Conservation (phyloP, 169 alveolate species). For the Plasmodium ovale region DNA sequence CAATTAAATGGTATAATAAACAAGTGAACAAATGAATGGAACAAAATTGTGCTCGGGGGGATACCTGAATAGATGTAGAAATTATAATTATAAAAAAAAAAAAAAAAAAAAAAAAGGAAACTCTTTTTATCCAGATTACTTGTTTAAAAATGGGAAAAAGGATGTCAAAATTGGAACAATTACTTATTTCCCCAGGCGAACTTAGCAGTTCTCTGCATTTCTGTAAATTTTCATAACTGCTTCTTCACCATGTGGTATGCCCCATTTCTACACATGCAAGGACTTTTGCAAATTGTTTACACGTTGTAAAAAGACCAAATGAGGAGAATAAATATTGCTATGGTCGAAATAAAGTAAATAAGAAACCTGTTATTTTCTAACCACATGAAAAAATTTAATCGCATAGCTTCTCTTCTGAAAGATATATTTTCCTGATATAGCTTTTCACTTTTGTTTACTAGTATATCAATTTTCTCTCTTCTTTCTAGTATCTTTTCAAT, state of each 20-base stretch:
- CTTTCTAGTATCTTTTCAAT: constrained; percentile 73
- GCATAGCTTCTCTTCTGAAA: constrained; percentile 69
- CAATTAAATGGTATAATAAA: constrained; percentile 1
- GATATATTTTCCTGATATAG: constrained; percentile 59
- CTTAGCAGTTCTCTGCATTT: no score
- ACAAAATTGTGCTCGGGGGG: constrained; percentile 3
- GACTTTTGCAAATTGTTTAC: no score
- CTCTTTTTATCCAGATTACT: no score
- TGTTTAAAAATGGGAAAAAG: no score
- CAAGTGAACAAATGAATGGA: constrained; percentile 17
- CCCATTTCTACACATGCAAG: no score
- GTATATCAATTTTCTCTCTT: constrained; percentile 66
- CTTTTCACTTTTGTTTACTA: constrained; percentile 72
- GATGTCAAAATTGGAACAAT: no score
- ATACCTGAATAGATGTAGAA: no score
- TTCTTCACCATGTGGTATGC: no score
- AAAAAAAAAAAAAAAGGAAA: no score
- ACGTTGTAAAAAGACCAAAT: constrained; percentile 66
- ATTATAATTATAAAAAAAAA: no score
- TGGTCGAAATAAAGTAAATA: constrained; percentile 55
- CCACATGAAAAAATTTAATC: constrained; percentile 72
- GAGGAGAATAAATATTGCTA: constrained; percentile 42
- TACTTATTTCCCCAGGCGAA: no score
- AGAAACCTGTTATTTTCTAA: constrained; percentile 50
- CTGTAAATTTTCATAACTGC: no score